phyloP scores from a whole-genome alignment of 1,284 basidiomycete species.

The Rhodotorula sp. region DNA sequence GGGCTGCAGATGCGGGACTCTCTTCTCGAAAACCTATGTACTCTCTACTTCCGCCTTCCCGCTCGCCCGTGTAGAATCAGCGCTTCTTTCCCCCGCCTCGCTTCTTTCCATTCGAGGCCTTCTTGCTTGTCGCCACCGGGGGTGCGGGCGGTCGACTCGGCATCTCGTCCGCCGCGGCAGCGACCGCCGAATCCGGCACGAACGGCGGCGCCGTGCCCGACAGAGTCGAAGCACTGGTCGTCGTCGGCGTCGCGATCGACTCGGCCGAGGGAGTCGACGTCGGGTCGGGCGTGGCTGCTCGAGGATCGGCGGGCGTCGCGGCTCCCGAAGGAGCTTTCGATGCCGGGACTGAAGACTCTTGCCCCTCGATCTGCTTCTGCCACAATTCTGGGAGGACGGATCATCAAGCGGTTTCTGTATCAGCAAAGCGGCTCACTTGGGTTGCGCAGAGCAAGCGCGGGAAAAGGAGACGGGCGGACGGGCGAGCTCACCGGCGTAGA shows the following conservation, averaged over 20 bases:
- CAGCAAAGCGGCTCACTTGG: neutral
- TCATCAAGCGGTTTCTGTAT: too few relatives aligned
- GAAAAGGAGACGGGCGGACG: neutral
- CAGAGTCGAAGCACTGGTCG: neutral
- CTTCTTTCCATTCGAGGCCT: constrained; percentile 2
- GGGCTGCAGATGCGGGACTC: too few relatives aligned
- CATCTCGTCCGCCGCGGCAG: neutral
- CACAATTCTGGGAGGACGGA: constrained; percentile 35
- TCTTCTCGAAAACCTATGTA: too few relatives aligned
- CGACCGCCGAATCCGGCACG: neutral
- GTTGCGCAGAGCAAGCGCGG: too few relatives aligned
- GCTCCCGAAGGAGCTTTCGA: neutral
- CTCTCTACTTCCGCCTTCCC: neutral
- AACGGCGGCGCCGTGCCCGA: neutral
- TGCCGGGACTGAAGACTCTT: neutral
- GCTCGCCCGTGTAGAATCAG: too few relatives aligned
- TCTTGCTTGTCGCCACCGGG: neutral
- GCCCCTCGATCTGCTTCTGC: constrained; percentile 42
- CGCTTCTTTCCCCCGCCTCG: neutral
- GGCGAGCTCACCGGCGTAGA: constrained; percentile 36
- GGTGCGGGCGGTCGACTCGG: too few relatives aligned
- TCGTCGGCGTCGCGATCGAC: neutral
- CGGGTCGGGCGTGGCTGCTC: neutral
- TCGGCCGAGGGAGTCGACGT: neutral
- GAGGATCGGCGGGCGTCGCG: neutral